Percentiles rank a stretch among this genome's conserved stretches.
Conservation (phyloP, 228 moss, liverwort and hornwort genomes). For the Sphagnum fallax region DNA sequence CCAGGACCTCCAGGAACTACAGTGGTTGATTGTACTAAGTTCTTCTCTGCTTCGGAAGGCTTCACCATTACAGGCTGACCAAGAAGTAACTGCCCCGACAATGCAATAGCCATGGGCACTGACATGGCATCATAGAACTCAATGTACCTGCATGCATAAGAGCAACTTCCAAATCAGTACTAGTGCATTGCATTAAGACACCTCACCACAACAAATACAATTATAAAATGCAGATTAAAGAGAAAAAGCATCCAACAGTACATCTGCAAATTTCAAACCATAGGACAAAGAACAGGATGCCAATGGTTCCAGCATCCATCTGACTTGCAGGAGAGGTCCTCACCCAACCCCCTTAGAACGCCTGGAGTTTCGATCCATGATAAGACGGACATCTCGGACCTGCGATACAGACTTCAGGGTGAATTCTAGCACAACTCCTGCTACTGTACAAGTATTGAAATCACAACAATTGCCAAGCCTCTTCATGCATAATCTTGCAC, state of each 20-base stretch:
- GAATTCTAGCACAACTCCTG: too few species aligned
- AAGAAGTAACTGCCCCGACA: constrained; percentile 88
- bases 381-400: constrained; percentile 98
- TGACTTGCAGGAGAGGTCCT: not conserved
- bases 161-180: not conserved
- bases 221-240: not conserved
- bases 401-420: constrained; percentile 9
- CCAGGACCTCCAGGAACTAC: constrained; percentile 97
- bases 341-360: constrained; percentile 99
- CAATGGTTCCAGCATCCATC: not conserved
- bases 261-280: not conserved
- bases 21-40: constrained; percentile 94
- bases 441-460: too few species aligned
- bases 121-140: constrained; percentile 99
- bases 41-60: constrained; percentile 99
- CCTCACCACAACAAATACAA: not conserved
- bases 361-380: constrained; percentile 99
- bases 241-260: not conserved
- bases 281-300: not conserved
- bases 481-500: too few species aligned
- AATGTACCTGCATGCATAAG: constrained; percentile 65
- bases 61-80: constrained; percentile 99
- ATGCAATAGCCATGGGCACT: constrained; percentile 98
- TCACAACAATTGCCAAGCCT: too few species aligned
- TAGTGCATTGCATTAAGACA: too few species aligned